A percentile compares a stretch with the other conserved stretches of the same genome.
Evolutionary conservation across 345 rosid genomes (phyloP).

Genomic region (Corchorus capsularis): DNA sequence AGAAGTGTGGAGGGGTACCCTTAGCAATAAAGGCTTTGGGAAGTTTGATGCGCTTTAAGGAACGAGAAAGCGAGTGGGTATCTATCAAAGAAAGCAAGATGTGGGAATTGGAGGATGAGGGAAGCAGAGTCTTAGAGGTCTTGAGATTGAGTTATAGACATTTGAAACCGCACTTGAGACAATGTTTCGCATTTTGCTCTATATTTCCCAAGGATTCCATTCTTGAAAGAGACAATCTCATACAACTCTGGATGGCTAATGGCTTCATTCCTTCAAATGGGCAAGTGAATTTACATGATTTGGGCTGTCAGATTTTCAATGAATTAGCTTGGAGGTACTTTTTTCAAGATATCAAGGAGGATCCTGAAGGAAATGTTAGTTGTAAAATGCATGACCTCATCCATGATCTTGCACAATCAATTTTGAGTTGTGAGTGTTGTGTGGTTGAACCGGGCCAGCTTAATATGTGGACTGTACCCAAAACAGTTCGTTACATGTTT

Average conservation of each 20-base stretch:
- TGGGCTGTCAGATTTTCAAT: constrained; percentile 10
- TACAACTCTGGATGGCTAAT: constrained; percentile 21
- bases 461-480: too few species aligned
- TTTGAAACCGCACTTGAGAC: too few species aligned
- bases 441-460: neutral
- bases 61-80: constrained; percentile 14
- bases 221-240: neutral
- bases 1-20: too few species aligned
- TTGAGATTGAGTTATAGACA: constrained; percentile 4
- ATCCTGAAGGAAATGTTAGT: neutral
- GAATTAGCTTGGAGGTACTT: constrained; percentile 18
- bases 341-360: constrained; percentile 9
- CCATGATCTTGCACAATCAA: too few species aligned
- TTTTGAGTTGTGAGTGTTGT: too few species aligned
- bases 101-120: constrained; percentile 17
- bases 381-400: too few species aligned
- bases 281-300: neutral
- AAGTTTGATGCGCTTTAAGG: too few species aligned
- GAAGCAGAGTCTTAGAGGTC: neutral
- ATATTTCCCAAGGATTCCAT: constrained; percentile 21
- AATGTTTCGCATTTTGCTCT: constrained; percentile 19
- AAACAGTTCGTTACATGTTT: too few species aligned
- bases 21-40: too few species aligned
- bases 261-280: constrained; percentile 2
- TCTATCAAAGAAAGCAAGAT: constrained; percentile 23